Evolutionary conservation across 108 stramenopile genomes (phyloP), one percentile per base, ranked within the genome.

Genomic region (Seminavis robusta): DNA sequence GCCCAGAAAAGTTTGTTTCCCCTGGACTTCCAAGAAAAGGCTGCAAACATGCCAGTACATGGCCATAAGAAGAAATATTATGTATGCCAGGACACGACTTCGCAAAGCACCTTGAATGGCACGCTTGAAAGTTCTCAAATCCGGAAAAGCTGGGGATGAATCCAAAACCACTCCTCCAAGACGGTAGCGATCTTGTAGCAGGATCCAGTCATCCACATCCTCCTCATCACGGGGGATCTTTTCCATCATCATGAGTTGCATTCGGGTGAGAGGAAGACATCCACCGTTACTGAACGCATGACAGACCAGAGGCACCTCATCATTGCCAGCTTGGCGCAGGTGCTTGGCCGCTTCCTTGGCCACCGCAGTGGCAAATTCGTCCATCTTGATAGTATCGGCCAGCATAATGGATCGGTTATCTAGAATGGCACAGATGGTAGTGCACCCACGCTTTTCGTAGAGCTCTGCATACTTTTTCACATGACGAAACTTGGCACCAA

Each of bases 251-350:
- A 46, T 46, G 8, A 9, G 16, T 46, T 46, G 11, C 13, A 46
- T 17, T 19, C 44, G 13, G 8, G 8, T n/a, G 13, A 19, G 11
- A 13, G n/a, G 16, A 19, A 17, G n/a, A 9, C 11, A 8, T 17
- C 44, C 44, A 46, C 44, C 44, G 44, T 46, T 46, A n/a, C 44
- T 46, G 44, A 46, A 46, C 16, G 13, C 13, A 46, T 46, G 44
- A 13, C 8, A 17, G 19, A 46, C n/a, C 19, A 46, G 11, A 8
- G 44, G 44, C 8, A 19, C n/a, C 9, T 13, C 19, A 8, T 46
- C 16, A 19, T 13, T 9, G 8, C n/a, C 44, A 8, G n/a, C 8
- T 13, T 46, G 8, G 8, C 44, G 13, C 16, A 46, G 19, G 16
- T 13, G 8, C 19, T 46, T 13, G 8, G 44, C 44, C 13, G 19